A percentile compares a stretch with the other conserved stretches of the same genome.
Conservation (phyloP, 2,329 filamentous ascomycete species). For the Fusarium sp. region DNA sequence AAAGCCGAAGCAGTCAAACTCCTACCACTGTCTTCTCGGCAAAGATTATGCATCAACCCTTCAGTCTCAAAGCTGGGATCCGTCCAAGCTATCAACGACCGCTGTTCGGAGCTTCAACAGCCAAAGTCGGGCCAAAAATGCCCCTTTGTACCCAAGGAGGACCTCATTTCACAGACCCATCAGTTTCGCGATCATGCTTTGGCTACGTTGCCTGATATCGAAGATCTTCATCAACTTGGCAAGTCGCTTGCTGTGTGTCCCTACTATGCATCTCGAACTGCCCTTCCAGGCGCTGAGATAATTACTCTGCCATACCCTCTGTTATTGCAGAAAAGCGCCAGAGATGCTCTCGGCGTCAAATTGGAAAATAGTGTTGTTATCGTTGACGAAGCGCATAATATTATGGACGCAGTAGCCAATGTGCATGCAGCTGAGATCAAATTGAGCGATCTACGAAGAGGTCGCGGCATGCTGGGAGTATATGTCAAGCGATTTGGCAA, state of each 20-base stretch:
- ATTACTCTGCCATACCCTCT: conserved; percentile 93
- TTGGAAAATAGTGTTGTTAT: conserved; percentile 92
- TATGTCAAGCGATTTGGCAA: conserved; percentile 92
- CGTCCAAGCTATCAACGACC: conserved; percentile 89
- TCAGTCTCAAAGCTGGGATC: conserved; percentile 77
- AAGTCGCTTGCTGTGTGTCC: conserved; percentile 86
- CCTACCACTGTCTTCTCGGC: conserved; percentile 84
- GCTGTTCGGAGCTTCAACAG: conserved; percentile 90
- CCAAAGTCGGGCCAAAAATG: conserved; percentile 71
- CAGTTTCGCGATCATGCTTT: conserved; percentile 88
- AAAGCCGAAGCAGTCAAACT: conserved; percentile 72
- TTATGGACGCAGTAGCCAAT: conserved; percentile 92
- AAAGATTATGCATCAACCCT: conserved; percentile 90
- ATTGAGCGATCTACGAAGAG: conserved; percentile 76
- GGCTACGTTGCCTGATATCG: conserved; percentile 90
- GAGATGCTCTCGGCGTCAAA: conserved; percentile 87
- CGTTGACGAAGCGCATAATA: conserved; percentile 96
- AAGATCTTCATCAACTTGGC: conserved; percentile 84
- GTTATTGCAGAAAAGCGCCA: conserved; percentile 84
- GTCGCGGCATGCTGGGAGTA: conserved; percentile 78
- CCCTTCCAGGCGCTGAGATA: conserved; percentile 86
- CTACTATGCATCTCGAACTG: conserved; percentile 92
- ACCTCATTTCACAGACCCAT: conserved; percentile 76
- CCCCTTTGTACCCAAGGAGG: conserved; percentile 79
- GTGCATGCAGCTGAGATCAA: conserved; percentile 85